phyloP scores from a whole-genome alignment of 148 eudicot species.

The Euryodendron excelsum region DNA sequence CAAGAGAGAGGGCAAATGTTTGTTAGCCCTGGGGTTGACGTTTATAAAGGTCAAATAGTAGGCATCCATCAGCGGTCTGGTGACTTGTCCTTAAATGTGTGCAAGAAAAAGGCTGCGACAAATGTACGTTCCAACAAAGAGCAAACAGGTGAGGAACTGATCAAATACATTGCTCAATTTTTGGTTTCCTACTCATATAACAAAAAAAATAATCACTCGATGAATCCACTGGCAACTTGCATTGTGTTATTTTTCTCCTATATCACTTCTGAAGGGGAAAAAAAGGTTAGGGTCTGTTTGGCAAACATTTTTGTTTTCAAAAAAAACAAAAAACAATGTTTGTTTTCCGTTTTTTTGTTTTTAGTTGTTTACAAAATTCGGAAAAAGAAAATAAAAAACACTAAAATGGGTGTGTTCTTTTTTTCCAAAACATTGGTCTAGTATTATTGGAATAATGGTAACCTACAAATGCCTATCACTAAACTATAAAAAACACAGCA shows the following conservation, averaged over 20 bases:
- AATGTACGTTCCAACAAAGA: slow-evolving; percentile 96
- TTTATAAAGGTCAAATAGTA: slow-evolving; percentile 93
- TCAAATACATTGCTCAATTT: slow-evolving; percentile 5
- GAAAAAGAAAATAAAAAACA: too few species aligned
- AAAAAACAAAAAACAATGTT: too few species aligned
- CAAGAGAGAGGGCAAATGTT: slow-evolving; percentile 95
- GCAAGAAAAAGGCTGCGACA: slow-evolving; percentile 98
- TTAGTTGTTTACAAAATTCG: too few species aligned
- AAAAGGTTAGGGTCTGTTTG: too few species aligned
- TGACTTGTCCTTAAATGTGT: slow-evolving; percentile 80
- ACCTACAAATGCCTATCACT: too few species aligned
- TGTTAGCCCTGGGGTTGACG: slow-evolving; percentile 72
- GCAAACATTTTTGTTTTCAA: too few species aligned
- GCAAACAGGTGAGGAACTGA: slow-evolving; percentile 53
- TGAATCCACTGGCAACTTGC: neutral
- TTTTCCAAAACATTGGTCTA: too few species aligned
- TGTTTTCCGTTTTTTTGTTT: too few species aligned
- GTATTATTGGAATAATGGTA: too few species aligned
- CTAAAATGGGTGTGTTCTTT: too few species aligned
- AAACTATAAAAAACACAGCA: too few species aligned
- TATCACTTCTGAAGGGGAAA: too few species aligned
- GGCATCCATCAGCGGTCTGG: slow-evolving; percentile 96
- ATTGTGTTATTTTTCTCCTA: neutral
- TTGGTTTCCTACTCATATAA: neutral
- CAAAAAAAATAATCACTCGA: neutral